Evolutionary conservation across 352 stramenopile genomes (phyloP), one percentile per base, ranked within the genome.

Genomic region (Paralagenidium karlingii): DNA sequence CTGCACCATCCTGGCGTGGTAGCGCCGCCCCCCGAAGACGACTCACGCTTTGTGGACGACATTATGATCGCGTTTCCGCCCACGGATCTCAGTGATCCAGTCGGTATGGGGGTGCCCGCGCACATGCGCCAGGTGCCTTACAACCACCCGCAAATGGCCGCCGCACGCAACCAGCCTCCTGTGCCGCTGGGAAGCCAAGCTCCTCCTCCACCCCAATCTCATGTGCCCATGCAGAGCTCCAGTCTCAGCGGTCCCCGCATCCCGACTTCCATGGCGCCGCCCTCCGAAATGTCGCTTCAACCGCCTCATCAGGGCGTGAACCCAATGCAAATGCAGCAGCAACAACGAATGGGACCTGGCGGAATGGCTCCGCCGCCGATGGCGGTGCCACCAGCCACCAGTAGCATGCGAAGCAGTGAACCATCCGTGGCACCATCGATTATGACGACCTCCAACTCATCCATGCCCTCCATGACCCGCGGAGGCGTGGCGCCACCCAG

Each of bases 21-120:
- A 31, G 49, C 51, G 15, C 68, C 30, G 22, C 19, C 30, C 22
- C 30, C 68, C 1, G 68, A 81, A 34, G 66, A 80, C 47, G 66
- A 85, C 53, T 58, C 63, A 41, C 64, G 66, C 22, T 79, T 82
- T 33, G 63, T 85, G 11, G 70, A 85, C 32, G 71, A 85, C 33
- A 68, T 85, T 28, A 59, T 85, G 27, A 61, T 52, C 40, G 66
- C 62, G 29, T 55, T 85, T 16, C 66, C 62, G n/a, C 60, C 59
- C 15, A 39, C 41, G 22, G 68, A 82, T 46, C 53, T 82, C 7
- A 63, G 63, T 18, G 47, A 59, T 27, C 36, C 46, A 2, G 58
- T 76, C 12, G 54, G 55, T 18, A 67, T 68, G 60, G 52, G 40
- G 21, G 55, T 65, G 50, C 52, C 59, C 13, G 38, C 32, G 18